Conservation (phyloP, 169 alveolate genomes). For the Cryptosporidium ubiquitum region DNA sequence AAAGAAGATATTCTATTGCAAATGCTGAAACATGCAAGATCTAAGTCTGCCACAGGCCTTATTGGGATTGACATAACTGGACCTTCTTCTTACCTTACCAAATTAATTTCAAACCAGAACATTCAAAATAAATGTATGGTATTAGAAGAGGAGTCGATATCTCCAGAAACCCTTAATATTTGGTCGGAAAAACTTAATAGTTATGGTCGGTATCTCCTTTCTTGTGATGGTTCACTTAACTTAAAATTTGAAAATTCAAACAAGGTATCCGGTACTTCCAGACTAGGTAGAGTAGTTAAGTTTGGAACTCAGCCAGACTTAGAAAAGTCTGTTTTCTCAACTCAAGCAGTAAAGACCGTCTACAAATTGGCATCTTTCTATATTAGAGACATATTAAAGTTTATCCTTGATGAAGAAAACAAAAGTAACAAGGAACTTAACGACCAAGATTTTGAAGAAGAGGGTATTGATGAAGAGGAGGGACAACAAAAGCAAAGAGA, state of each 20-base stretch:
- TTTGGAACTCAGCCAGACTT: neutral
- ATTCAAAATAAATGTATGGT: neutral
- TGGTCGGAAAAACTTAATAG: constrained; percentile 10
- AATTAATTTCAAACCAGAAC: neutral
- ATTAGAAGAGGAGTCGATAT: constrained; percentile 16
- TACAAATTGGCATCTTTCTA: constrained; percentile 33
- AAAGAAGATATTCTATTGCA: constrained; percentile 55
- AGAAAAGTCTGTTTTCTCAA: constrained; percentile 22
- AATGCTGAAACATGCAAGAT: constrained; percentile 34
- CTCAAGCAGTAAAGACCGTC: constrained; percentile 34
- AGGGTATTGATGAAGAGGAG: too few relatives aligned
- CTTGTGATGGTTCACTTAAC: constrained; percentile 12
- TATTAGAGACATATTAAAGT: constrained; percentile 24
- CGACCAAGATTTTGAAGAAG: neutral
- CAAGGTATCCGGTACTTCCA: neutral
- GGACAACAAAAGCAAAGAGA: neutral
- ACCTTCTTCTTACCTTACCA: constrained; percentile 24
- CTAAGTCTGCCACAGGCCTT: constrained; percentile 1
- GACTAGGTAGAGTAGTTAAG: neutral
- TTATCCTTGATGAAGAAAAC: constrained; percentile 25
- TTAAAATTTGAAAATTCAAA: neutral
- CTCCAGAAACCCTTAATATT: neutral
- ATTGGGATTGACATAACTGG: constrained; percentile 40
- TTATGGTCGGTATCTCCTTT: constrained; percentile 24
- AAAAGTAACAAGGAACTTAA: neutral